Evolutionary conservation across 2,329 filamentous ascomycete genomes (phyloP), one percentile per base, ranked within the genome.

Genomic region (Aspergillus pseudoviridinutans): DNA sequence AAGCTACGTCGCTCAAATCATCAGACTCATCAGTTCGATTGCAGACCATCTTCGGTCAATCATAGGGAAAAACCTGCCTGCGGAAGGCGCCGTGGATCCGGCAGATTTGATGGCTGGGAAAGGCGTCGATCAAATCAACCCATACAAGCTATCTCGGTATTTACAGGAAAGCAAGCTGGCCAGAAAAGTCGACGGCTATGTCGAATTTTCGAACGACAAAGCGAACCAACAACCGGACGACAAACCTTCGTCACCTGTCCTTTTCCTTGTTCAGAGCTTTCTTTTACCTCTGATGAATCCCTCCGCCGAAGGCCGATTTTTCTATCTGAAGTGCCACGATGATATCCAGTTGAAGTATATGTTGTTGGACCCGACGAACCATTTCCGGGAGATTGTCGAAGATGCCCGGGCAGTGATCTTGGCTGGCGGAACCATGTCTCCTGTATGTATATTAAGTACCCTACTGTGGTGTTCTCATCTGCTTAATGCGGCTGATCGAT

Each of bases 341-440:
- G 71, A 76, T 32, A 79, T 91, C 20, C 79, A 82, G 24, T 77
- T 97, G 12, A 91, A 87, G 47, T 99, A 97, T 71, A 85, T 96
- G 65, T 83, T 99, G 4, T 83, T 99, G 0, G 94, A 96, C 32
- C 93, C 94, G 0, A 92, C 92, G 0, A 87, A 93, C 66, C 91
- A 95, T 64, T 97, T 99, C 74, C 88, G 88, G 7, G 89, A 92
- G 10, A 89, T 97, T 53, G 91, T 93, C 1, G 86, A 90, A 29
- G 87, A 89, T 60, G 91, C 94, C 0, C 83, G 92, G 57, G 90
- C 93, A 1, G 89, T 99, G 3, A 88, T 99, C 46, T 79, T 99
- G 3, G 94, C 92, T 0, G 94, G 94, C 57, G 94, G 94, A 24
- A 99, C 94, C 27, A 97, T 99, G 94, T 96, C 94, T 2, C 94